Percentiles rank a stretch among this genome's conserved stretches.
Conservation (phyloP, 2,329 filamentous ascomycete genomes). For the Decorospora gaudefroyi region DNA sequence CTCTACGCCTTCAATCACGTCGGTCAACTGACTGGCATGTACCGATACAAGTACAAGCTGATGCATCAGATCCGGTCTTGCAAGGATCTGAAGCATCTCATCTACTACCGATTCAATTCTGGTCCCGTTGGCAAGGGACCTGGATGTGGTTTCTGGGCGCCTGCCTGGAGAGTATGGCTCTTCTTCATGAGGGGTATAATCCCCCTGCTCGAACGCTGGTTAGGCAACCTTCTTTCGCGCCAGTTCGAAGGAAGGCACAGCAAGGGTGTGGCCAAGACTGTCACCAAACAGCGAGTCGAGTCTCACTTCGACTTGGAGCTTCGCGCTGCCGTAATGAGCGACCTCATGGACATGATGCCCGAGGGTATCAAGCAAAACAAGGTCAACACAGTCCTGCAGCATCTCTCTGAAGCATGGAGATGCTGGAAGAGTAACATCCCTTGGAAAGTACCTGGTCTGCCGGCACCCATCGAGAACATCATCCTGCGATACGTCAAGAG, state of each 20-base stretch:
- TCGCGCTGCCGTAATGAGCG: slow-evolving; percentile 96
- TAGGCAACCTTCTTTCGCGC: slow-evolving; percentile 92
- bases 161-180: slow-evolving; percentile 97
- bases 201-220: slow-evolving; percentile 92
- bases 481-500: slow-evolving; percentile 98
- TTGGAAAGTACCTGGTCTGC: slow-evolving; percentile 97
- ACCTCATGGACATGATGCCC: slow-evolving; percentile 99
- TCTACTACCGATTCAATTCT: slow-evolving; percentile 98
- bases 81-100: slow-evolving; percentile 98
- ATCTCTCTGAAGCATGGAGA: slow-evolving; percentile 96
- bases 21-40: slow-evolving; percentile 98
- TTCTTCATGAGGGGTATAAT: slow-evolving; percentile 99
- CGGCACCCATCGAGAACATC: slow-evolving; percentile 97
- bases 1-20: slow-evolving; percentile 99
- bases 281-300: slow-evolving; percentile 98
- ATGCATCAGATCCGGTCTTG: slow-evolving; percentile 99
- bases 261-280: slow-evolving; percentile 98
- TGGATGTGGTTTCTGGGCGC: slow-evolving; percentile 98
- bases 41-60: slow-evolving; percentile 99
- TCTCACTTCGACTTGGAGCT: slow-evolving; percentile 98
- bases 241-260: slow-evolving; percentile 98
- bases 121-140: slow-evolving; percentile 96
- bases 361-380: slow-evolving; percentile 99
- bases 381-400: slow-evolving; percentile 95
- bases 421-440: slow-evolving; percentile 99